Evolutionary conservation across 495 filamentous ascomycete genomes (phyloP).

Genomic region (Bryoglossum gracile): DNA sequence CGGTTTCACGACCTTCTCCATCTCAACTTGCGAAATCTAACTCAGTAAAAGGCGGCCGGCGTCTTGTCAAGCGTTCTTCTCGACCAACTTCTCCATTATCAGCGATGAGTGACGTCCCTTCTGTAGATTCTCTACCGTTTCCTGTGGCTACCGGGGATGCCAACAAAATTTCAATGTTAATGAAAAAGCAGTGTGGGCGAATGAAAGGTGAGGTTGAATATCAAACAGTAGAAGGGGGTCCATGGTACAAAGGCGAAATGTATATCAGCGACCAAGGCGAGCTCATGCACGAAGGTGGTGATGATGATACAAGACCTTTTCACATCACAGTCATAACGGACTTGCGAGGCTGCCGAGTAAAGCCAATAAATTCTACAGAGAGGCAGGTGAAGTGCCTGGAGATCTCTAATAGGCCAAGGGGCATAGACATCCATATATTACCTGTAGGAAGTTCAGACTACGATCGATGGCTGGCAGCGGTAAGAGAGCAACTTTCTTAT

Average conservation of each 20-base stretch:
- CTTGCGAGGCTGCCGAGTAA: conserved; percentile 78
- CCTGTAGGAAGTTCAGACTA: conserved; percentile 69
- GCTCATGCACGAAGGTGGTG: conserved; percentile 53
- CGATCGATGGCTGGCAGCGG: conserved; percentile 87
- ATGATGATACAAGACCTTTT: conserved; percentile 42
- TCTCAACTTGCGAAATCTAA: conserved; percentile 32
- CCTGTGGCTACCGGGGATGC: conserved; percentile 55
- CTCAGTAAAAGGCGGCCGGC: conserved; percentile 35
- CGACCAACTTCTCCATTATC: conserved; percentile 41
- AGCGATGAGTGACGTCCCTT: conserved; percentile 31
- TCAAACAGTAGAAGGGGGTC: conserved; percentile 42
- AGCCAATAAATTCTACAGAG: conserved; percentile 55
- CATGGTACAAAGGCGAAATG: conserved; percentile 55
- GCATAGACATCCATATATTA: conserved; percentile 63
- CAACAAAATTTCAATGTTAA: conserved; percentile 56
- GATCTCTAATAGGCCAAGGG: conserved; percentile 62
- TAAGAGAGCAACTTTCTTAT: too few species aligned
- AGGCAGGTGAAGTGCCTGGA: conserved; percentile 68
- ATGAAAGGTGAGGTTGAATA: conserved; percentile 68
- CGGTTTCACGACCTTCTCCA: conserved; percentile 26
- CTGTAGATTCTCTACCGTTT: conserved; percentile 45
- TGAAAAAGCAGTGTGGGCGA: conserved; percentile 59
- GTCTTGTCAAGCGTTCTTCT: conserved; percentile 41
- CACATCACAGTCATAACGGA: conserved; percentile 59
- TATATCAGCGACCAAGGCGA: conserved; percentile 60